Conservation (phyloP, 2,329 filamentous ascomycete genomes). For the Penicillium sp. region DNA sequence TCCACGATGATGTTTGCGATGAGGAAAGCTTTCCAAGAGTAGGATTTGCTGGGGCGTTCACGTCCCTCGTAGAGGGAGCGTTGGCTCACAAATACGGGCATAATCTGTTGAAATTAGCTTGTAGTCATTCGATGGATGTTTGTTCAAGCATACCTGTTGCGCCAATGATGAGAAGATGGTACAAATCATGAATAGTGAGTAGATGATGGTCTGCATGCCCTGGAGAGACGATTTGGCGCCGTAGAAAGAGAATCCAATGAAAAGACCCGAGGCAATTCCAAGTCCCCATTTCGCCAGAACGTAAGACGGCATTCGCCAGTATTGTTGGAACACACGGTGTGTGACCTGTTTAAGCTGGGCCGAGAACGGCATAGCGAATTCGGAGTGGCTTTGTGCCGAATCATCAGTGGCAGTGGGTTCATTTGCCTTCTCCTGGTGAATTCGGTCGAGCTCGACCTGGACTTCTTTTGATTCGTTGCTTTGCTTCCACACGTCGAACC, state of each 20-base stretch:
- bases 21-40: slow-evolving; percentile 84
- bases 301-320: slow-evolving; percentile 83
- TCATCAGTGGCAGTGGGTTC: slow-evolving; percentile 24
- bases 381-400: slow-evolving; percentile 56
- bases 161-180: slow-evolving; percentile 61
- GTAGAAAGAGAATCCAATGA: slow-evolving; percentile 81
- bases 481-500: slow-evolving; percentile 61
- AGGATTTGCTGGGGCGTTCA: slow-evolving; percentile 79
- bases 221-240: slow-evolving; percentile 68
- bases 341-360: slow-evolving; percentile 66
- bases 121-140: neutral
- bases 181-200: slow-evolving; percentile 75
- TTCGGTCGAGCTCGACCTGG: slow-evolving; percentile 56
- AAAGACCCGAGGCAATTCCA: slow-evolving; percentile 62
- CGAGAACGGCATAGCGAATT: slow-evolving; percentile 73
- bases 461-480: slow-evolving; percentile 56
- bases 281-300: slow-evolving; percentile 76
- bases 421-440: slow-evolving; percentile 51
- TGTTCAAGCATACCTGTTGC: neutral
- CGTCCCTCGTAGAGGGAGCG: slow-evolving; percentile 79
- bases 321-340: slow-evolving; percentile 78
- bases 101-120: slow-evolving; percentile 44
- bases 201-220: slow-evolving; percentile 82
- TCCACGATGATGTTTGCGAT: slow-evolving; percentile 79
- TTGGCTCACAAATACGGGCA: slow-evolving; percentile 82